A percentile compares a stretch with the other conserved stretches of the same genome.
Conservation (phyloP, 179 eudicot species). For the Corrigiola litoralis region DNA sequence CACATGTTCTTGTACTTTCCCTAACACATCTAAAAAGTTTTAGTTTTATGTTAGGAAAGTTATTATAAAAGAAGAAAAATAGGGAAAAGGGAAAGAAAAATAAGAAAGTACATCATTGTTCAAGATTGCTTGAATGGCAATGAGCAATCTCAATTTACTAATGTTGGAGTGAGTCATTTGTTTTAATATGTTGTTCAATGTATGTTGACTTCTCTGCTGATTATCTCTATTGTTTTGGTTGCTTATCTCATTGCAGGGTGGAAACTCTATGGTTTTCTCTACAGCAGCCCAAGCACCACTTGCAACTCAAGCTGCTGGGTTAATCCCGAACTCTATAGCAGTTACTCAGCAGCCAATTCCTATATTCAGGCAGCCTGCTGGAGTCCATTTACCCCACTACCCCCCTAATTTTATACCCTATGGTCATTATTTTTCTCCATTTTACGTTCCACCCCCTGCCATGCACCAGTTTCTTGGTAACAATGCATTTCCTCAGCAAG, state of each 20-base stretch:
- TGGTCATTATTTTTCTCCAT: constrained; percentile 61
- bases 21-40: too few relatives aligned
- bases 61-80: too few relatives aligned
- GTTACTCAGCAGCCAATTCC: constrained; percentile 60
- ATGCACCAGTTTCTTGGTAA: constrained; percentile 69
- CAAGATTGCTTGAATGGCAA: neutral
- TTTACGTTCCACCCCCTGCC: constrained; percentile 59
- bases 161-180: neutral
- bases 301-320: constrained; percentile 57
- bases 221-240: neutral
- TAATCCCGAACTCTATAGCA: constrained; percentile 56
- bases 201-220: neutral
- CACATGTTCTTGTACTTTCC: too few relatives aligned
- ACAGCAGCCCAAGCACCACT: constrained; percentile 46
- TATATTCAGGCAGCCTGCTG: constrained; percentile 65
- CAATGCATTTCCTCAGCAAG: constrained; percentile 68
- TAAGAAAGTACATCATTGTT: too few relatives aligned
- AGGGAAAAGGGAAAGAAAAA: too few relatives aligned
- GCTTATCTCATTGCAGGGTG: constrained; percentile 38
- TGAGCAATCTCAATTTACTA: neutral
- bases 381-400: constrained; percentile 65
- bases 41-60: too few relatives aligned
- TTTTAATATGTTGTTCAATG: neutral
- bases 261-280: constrained; percentile 41
- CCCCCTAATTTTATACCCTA: constrained; percentile 70